Base-by-base conservation (phyloP, 257 asterid species). In the Solanum sitiens region DNA sequence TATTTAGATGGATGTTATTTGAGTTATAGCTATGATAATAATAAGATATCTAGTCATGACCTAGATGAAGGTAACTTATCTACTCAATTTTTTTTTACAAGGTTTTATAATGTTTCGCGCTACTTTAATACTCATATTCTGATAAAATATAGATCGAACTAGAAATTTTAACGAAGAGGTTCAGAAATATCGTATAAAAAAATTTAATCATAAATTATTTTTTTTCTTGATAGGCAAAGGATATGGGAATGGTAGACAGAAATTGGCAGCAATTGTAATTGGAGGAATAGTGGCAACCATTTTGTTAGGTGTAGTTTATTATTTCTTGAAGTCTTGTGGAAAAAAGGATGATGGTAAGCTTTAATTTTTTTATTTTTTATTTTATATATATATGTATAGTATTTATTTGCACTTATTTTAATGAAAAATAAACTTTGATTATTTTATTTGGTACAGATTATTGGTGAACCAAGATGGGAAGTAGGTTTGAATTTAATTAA, bases 1-100 rank as follows among this genome's bases (percentile, higher is more conserved):
- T 95, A 93, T 45, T 79, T 93, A 92, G 96, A 93, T 33, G 79
- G 91, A 44, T 95, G 96, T 89, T 94, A 85, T 72, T 25, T 94
- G 20, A 92, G 92, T 73, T 94, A 91, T 50, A 86, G 86, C 33
- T 93, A 92, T 71, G 27, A 71, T 2, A 86, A 87, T 11, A 42
- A 70, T 50, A 91, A 89, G 21, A 83, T 79, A 53, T 86, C 91
- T 4, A 63, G 87, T 67, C 65, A 32, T 21, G 77, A 70, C 83
- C 86, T 73, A 0, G 86, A 83, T 40, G 88, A 68, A 88, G 98
- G 98, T 93, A 92, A 86, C 13, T 39, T 50, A 27, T 39, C 11
- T 65, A 76, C 6, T 63, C 4, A 20, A 25, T 14, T 67, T 25
- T 1, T 67, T 8, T 25, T 68, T 56, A 56, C 25, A 3, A 7